These are phyloP conservation scores for Retiboletus fuscus DNA, from an alignment of 1,284 basidiomycete species.

Conservation along the genomic window DNA sequence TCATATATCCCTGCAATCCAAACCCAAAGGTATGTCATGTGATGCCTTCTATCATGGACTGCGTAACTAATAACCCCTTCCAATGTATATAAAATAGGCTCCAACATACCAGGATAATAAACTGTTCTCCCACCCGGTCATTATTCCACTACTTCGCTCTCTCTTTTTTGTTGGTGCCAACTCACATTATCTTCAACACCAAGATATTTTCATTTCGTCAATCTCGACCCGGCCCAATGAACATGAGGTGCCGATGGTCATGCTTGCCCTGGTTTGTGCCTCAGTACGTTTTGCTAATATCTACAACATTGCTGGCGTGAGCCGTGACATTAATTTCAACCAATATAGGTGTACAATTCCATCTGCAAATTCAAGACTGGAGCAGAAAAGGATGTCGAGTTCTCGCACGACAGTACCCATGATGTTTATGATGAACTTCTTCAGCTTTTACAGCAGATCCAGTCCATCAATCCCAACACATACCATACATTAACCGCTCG, in stretches of 20 bases:
- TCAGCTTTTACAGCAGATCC: no score
- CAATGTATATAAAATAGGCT: neutral
- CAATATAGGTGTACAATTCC: no score
- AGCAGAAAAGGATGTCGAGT: no score
- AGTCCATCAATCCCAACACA: no score
- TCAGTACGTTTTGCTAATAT: neutral
- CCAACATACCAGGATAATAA: neutral
- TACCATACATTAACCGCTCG: no score
- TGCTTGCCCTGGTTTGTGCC: neutral
- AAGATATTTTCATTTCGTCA: neutral
- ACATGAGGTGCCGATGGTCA: neutral
- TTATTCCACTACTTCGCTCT: neutral
- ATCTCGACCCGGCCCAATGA: neutral
- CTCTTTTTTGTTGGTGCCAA: neutral
- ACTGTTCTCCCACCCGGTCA: neutral
- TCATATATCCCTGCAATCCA: neutral
- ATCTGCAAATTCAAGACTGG: no score
- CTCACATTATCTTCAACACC: neutral
- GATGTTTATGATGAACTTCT: no score
- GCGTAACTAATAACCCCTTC: no score
- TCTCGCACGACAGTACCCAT: no score
- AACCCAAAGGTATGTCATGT: neutral
- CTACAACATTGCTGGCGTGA: neutral
- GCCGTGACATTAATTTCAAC: no score
- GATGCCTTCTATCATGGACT: no score